A percentile compares a stretch with the other conserved stretches of the same genome.
Conservation (phyloP, 495 filamentous ascomycete species). For the Penicillium malachiteum region DNA sequence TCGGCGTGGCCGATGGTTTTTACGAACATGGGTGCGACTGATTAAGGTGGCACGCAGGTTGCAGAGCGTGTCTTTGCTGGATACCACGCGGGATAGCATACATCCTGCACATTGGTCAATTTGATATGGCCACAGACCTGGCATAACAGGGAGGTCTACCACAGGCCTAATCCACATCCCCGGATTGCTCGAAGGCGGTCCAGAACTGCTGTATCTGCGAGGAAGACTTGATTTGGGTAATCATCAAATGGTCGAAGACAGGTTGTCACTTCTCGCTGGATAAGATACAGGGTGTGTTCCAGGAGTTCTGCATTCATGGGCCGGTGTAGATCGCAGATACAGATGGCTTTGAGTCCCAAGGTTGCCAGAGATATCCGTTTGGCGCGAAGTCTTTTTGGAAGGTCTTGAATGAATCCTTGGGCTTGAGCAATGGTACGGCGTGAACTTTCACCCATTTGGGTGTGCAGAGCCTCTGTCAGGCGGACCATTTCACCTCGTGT, state of each 20-base stretch:
- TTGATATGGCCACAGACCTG: constrained; percentile 24
- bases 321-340: constrained; percentile 16
- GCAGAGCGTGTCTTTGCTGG: constrained; percentile 16
- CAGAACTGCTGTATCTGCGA: constrained; percentile 13
- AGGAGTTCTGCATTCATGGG: constrained; percentile 25
- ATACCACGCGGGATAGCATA: constrained; percentile 37
- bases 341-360: neutral
- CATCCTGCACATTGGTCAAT: constrained; percentile 40
- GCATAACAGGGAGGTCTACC: neutral
- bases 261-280: constrained; percentile 30
- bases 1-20: constrained; percentile 17
- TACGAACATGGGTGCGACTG: constrained; percentile 29
- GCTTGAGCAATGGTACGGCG: neutral
- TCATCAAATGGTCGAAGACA: constrained; percentile 25
- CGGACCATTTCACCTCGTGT: constrained; percentile 18
- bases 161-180: constrained; percentile 33
- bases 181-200: constrained; percentile 18
- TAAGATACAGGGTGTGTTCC: constrained; percentile 17
- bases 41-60: constrained; percentile 32
- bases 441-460: constrained; percentile 10
- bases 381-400: constrained; percentile 17
- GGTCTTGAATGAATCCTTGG: constrained; percentile 8
- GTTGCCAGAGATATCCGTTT: neutral
- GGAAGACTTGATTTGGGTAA: constrained; percentile 16
- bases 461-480: constrained; percentile 25